phyloP scores from a whole-genome alignment of 306 rosid genomes.

The Senna siamea region DNA sequence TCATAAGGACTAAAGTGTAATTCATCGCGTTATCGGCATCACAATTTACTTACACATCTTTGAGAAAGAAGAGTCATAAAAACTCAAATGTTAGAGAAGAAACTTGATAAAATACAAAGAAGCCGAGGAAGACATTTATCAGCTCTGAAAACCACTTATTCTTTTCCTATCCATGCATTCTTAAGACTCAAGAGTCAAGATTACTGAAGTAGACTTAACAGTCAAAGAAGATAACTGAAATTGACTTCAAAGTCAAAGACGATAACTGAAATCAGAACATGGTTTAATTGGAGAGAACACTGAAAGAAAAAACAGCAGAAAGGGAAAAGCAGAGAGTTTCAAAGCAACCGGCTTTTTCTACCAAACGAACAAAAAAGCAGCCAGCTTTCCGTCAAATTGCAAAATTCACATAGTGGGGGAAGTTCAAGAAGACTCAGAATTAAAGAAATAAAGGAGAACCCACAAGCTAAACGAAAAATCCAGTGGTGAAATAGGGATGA shows the following conservation, averaged over 20 bases:
- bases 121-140: too few relatives aligned
- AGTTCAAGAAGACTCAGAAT: not conserved
- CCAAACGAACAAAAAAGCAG: not conserved
- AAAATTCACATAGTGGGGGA: not conserved
- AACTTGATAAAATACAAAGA: too few relatives aligned
- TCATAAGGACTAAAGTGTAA: too few relatives aligned
- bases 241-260: not conserved
- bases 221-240: too few relatives aligned
- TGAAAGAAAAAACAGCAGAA: not conserved
- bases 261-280: not conserved
- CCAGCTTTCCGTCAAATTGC: slow-evolving; percentile 9
- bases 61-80: too few relatives aligned
- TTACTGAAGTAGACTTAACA: too few relatives aligned
- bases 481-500: not conserved
- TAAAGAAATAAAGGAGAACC: not conserved
- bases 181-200: too few relatives aligned
- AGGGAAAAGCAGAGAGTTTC: not conserved
- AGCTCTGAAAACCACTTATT: too few relatives aligned
- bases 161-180: too few relatives aligned
- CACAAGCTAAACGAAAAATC: slow-evolving; percentile 1
- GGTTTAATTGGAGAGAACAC: not conserved
- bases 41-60: not conserved
- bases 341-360: not conserved
- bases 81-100: not conserved
- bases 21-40: not conserved